Percentiles rank a stretch among this genome's conserved stretches.
Conservation (phyloP, 2,329 filamentous ascomycete species). For the Aspergillus hortae region DNA sequence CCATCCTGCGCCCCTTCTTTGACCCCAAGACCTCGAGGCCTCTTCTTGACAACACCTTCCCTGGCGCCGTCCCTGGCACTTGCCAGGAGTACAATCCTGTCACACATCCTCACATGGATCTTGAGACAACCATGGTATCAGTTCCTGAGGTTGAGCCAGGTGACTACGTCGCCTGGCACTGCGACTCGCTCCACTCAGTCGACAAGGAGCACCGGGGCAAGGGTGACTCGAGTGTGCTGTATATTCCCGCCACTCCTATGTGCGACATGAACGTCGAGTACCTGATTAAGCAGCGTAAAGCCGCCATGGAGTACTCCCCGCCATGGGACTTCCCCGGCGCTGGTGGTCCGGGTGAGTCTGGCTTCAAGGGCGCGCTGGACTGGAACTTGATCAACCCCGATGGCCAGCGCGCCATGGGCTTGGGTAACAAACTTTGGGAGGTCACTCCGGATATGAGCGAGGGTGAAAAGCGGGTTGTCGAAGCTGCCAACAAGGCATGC, state of each 20-base stretch:
- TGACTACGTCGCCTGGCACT: constrained; percentile 77
- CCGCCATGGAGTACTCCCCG: constrained; percentile 65
- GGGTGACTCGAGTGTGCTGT: constrained; percentile 76
- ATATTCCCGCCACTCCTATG: constrained; percentile 82
- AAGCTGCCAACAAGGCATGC: constrained; percentile 52
- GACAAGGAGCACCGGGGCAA: constrained; percentile 71
- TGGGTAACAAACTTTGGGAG: constrained; percentile 49
- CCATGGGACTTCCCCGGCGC: constrained; percentile 67
- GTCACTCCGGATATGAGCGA: constrained; percentile 44
- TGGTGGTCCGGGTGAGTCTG: constrained; percentile 39
- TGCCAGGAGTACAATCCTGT: constrained; percentile 64
- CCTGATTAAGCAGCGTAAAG: constrained; percentile 65
- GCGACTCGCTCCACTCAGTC: constrained; percentile 76
- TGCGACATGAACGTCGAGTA: constrained; percentile 73
- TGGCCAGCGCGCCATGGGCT: constrained; percentile 54
- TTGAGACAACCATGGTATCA: constrained; percentile 67
- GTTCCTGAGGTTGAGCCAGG: constrained; percentile 66
- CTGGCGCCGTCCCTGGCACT: constrained; percentile 66
- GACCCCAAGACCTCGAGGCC: constrained; percentile 46
- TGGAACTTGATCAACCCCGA: constrained; percentile 42
- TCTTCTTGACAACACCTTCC: constrained; percentile 50
- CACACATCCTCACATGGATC: constrained; percentile 67
- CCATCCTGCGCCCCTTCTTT: constrained; percentile 82
- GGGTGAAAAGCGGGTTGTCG: constrained; percentile 51
- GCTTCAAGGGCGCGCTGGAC: constrained; percentile 36